Evolutionary conservation across 106 monocot genomes (phyloP).

Genomic region (Narthecium ossifragum): DNA sequence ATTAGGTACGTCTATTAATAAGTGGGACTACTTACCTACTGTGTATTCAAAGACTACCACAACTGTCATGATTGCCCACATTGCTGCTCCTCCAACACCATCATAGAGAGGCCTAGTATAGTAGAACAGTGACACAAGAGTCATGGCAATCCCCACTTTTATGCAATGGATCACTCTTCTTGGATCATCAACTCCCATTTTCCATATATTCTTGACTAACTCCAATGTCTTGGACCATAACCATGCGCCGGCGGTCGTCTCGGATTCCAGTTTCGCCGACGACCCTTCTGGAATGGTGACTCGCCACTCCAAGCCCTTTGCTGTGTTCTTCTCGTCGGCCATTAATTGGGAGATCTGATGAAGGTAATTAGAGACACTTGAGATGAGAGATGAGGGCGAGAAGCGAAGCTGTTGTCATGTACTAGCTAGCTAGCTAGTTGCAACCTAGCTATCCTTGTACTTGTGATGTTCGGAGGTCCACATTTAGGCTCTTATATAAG

Average conservation of each 20-base stretch:
- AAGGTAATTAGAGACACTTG: no score
- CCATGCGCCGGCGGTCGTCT: background rate
- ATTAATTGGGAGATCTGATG: no score
- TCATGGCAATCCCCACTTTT: slow-evolving; percentile 46
- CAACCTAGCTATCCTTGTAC: no score
- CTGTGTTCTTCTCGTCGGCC: no score
- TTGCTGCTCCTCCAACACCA: slow-evolving; percentile 37
- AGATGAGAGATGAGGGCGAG: no score
- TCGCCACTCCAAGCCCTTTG: background rate
- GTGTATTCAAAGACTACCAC: slow-evolving; percentile 61
- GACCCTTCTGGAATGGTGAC: slow-evolving; percentile 5
- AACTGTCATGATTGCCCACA: slow-evolving; percentile 62
- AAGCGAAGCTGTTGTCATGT: no score
- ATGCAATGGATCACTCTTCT: slow-evolving; percentile 39
- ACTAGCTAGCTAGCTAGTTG: no score
- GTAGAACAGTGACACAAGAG: slow-evolving; percentile 53
- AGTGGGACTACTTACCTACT: slow-evolving; percentile 35
- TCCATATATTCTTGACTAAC: slow-evolving; percentile 24
- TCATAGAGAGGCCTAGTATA: slow-evolving; percentile 45
- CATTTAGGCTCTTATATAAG: no score
- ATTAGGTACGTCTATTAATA: background rate
- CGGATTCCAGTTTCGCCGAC: background rate
- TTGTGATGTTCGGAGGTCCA: no score
- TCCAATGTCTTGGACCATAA: background rate
- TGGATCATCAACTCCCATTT: slow-evolving; percentile 37